These are phyloP conservation scores for Gillenia trifoliata DNA, from an alignment of 306 rosid genomes.

Conservation along the genomic window DNA sequence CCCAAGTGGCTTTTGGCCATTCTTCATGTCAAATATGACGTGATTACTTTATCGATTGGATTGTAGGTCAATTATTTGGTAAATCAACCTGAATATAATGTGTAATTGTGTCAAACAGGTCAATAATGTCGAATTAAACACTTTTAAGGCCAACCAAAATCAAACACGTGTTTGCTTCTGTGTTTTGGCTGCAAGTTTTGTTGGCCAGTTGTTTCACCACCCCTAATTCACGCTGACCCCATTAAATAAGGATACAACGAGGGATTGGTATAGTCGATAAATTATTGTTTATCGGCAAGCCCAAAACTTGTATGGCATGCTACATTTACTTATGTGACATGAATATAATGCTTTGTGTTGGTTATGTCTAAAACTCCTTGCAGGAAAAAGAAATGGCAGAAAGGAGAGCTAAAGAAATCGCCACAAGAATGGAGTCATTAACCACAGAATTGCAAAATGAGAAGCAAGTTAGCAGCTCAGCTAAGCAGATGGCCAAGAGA, in stretches of 20 bases:
- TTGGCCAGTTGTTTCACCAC: not conserved
- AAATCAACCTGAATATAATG: not conserved
- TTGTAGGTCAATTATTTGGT: not conserved
- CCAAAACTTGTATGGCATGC: not conserved
- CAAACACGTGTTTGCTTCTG: not conserved
- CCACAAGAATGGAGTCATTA: conserved; percentile 51
- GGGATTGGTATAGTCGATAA: not conserved
- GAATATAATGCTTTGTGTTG: not conserved
- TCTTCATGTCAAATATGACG: not conserved
- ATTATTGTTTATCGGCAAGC: not conserved
- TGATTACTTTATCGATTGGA: not conserved
- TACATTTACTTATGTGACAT: not conserved
- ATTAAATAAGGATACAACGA: not conserved
- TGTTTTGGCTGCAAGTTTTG: not conserved
- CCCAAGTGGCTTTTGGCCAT: not conserved
- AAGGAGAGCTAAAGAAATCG: conserved; percentile 57
- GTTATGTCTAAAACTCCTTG: conserved; percentile 3
- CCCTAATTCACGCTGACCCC: not conserved
- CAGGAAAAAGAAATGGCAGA: conserved; percentile 91
- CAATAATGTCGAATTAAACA: too few relatives aligned
- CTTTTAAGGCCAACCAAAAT: not conserved
- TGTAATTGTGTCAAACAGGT: not conserved
- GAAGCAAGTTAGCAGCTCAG: conserved; percentile 60
- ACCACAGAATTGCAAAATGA: conserved; percentile 61
- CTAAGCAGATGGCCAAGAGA: conserved; percentile 44